Conservation (phyloP, 768 basidiomycete species). For the Tylopilus sp. region DNA sequence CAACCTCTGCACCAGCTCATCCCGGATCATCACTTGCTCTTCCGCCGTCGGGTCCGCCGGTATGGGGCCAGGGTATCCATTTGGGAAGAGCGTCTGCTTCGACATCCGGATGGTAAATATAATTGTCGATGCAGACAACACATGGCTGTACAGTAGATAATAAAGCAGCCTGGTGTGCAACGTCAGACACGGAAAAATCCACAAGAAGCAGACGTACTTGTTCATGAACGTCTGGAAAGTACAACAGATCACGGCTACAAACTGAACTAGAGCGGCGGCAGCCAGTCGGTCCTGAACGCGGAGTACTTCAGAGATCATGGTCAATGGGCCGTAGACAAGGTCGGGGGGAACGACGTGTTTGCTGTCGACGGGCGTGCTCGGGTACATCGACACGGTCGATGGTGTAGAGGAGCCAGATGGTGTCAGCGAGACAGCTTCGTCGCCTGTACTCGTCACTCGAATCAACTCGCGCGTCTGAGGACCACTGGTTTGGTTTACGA, state of each 20-base stretch:
- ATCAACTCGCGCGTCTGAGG: background rate
- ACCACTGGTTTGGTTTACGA: slow-evolving; percentile 47
- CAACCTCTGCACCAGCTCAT: slow-evolving; percentile 38
- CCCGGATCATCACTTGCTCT: slow-evolving; percentile 62
- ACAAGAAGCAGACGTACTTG: slow-evolving; percentile 37
- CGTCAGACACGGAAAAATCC: slow-evolving; percentile 7
- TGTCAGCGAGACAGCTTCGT: slow-evolving; percentile 3
- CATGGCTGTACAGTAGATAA: slow-evolving; percentile 54
- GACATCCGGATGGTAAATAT: slow-evolving; percentile 50
- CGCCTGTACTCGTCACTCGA: background rate
- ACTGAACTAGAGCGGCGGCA: slow-evolving; percentile 42
- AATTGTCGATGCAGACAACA: slow-evolving; percentile 52
- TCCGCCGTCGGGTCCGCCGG: slow-evolving; percentile 73
- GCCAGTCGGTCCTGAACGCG: slow-evolving; percentile 47
- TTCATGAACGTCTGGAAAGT: slow-evolving; percentile 55
- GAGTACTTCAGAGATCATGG: slow-evolving; percentile 49
- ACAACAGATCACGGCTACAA: slow-evolving; percentile 44
- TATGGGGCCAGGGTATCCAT: slow-evolving; percentile 77
- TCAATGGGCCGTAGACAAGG: slow-evolving; percentile 42
- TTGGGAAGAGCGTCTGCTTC: slow-evolving; percentile 80
- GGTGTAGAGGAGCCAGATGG: slow-evolving; percentile 24
- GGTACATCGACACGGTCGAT: slow-evolving; percentile 22
- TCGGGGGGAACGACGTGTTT: slow-evolving; percentile 17
- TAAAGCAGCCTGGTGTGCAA: slow-evolving; percentile 56
- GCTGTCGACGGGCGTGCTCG: slow-evolving; percentile 2